These are phyloP conservation scores for Mucor racemosus DNA, from an alignment of 371 early-diverging fungal genomes.

Conservation along the genomic window DNA sequence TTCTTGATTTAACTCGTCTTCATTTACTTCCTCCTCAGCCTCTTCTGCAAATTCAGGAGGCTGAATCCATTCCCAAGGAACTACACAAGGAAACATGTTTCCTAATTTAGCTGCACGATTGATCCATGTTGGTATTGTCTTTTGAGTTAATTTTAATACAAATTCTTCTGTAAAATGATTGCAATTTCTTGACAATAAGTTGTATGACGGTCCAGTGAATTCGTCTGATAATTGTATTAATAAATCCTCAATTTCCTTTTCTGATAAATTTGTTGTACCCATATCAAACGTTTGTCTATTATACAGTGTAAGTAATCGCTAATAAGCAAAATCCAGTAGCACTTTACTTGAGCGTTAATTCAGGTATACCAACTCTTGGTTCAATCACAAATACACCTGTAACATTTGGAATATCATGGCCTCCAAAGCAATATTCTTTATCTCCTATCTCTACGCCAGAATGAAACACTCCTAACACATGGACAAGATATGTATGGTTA, in stretches of 20 bases:
- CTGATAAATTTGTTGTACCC: conserved; percentile 48
- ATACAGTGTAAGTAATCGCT: too few relatives aligned
- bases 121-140: conserved; percentile 58
- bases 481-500: too few relatives aligned
- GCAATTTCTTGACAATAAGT: conserved; percentile 61
- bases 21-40: conserved; percentile 15
- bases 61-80: conserved; percentile 61
- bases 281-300: conserved; percentile 55
- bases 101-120: conserved; percentile 63
- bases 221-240: conserved; percentile 53
- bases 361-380: conserved; percentile 58
- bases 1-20: background rate
- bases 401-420: conserved; percentile 50
- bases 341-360: conserved; percentile 57
- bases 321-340: too few relatives aligned
- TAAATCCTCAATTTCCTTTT: conserved; percentile 49
- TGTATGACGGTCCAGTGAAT: conserved; percentile 57
- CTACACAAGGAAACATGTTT: conserved; percentile 64
- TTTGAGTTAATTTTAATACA: conserved; percentile 45
- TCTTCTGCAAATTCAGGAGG: conserved; percentile 50
- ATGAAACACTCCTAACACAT: conserved; percentile 57
- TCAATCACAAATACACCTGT: conserved; percentile 63
- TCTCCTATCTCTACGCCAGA: conserved; percentile 59
- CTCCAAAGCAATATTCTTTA: conserved; percentile 65
- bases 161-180: conserved; percentile 62